Evolutionary conservation across 192 early-diverging fungal genomes (phyloP), one percentile per base, ranked within the genome.

Genomic region (Coemansia sp.): DNA sequence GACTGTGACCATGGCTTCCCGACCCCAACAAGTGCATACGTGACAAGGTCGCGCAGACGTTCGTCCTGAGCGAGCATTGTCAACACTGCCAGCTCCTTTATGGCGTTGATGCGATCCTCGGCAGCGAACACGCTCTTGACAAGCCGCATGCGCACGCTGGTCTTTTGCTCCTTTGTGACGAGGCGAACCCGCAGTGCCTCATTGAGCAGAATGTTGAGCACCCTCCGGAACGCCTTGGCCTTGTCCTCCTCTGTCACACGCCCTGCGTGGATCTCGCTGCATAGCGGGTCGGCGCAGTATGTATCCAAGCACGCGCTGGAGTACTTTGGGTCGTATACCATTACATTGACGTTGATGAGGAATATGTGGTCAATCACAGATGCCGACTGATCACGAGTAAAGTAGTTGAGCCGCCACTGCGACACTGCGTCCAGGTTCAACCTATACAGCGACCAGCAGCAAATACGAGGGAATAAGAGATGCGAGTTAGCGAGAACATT

Each of bases 341-440:
- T 84, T 53, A 76, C 48, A 59, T 79, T 78, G 21, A 71, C 73
- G 60, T 84, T 84, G 40, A 73, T 79, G 36, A 84, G 65, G 55
- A 81, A 81, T 24, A 75, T 57, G 53, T 75, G 70, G 69, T 81
- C 75, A 48, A 77, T 71, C 55, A 84, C 79, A 31, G 83, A 76
- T 24, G 73, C 72, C 36, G 76, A 60, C 66, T 77, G 68, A 39
- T 77, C 75, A 28, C 76, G 74, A 11, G 69, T 69, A 71, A 84
- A 77, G 66, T 76, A 77, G 59, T 74, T 70, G 20, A 84, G 69
- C 34, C 77, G 67, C 82, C 82, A 84, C 62, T 84, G 82, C 18
- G 82, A 71, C n/a, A 84, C 77, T 3, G 74, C 82, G 40, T 79
- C 77, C 67, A 84, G 58, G 37, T 79, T 76, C 10, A 84, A 74